Conservation (phyloP, 192 early-diverging fungal species). For the Linderina pennispora region DNA sequence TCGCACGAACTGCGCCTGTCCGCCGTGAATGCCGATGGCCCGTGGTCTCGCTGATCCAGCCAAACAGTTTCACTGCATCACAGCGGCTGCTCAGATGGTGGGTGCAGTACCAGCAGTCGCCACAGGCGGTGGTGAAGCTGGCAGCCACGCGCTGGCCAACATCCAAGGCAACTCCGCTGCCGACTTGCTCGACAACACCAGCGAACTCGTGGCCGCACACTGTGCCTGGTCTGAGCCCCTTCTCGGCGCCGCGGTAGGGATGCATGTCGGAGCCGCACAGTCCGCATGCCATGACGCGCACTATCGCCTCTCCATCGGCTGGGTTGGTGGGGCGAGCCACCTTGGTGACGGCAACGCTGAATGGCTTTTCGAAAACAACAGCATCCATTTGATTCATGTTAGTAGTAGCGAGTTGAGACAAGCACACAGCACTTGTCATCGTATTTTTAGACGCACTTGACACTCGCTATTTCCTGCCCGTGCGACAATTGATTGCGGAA, state of each 20-base stretch:
- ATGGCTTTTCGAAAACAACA: conserved; percentile 41
- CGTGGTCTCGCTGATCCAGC: conserved; percentile 26
- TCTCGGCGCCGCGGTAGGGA: conserved; percentile 42
- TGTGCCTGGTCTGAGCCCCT: conserved; percentile 35
- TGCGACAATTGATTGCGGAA: no score
- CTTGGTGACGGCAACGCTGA: conserved; percentile 21
- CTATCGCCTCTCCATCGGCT: conserved; percentile 44
- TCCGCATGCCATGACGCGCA: conserved; percentile 38
- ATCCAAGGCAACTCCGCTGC: conserved; percentile 16
- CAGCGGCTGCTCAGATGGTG: conserved; percentile 44
- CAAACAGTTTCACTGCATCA: conserved; percentile 42
- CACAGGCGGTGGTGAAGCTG: conserved; percentile 46
- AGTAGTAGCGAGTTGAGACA: no score
- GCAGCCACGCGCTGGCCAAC: conserved; percentile 46
- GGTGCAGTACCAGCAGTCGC: conserved; percentile 43
- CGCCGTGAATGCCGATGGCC: conserved; percentile 45
- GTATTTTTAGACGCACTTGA: no score
- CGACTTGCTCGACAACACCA: conserved; percentile 42
- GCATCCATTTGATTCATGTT: conserved; percentile 48
- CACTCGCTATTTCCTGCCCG: no score
- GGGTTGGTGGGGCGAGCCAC: conserved; percentile 30
- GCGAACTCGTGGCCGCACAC: conserved; percentile 53
- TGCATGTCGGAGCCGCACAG: conserved; percentile 51
- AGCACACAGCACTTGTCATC: no score
- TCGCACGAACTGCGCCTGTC: conserved; percentile 51